These are phyloP conservation scores for Cryphonectria nitschkei DNA, from an alignment of 2,329 filamentous ascomycete species.

Conservation along the genomic window DNA sequence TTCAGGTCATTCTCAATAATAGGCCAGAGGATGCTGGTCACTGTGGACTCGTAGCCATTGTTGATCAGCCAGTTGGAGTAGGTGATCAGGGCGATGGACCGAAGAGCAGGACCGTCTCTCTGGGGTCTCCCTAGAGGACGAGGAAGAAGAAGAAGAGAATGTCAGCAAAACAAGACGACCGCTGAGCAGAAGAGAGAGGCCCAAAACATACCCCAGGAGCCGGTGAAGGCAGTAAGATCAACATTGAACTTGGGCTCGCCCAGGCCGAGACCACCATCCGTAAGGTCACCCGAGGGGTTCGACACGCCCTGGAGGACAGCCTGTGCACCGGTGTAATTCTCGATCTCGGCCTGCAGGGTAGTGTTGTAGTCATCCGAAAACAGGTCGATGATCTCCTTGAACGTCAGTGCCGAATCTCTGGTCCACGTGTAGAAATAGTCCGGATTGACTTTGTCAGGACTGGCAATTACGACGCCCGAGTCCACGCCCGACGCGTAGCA, in stretches of 20 bases:
- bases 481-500: conserved; percentile 51
- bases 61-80: conserved; percentile 74
- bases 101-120: conserved; percentile 76
- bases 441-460: conserved; percentile 56
- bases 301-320: conserved; percentile 67
- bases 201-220: conserved; percentile 59
- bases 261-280: conserved; percentile 54
- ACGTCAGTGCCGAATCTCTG: conserved; percentile 70
- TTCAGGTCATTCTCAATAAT: conserved; percentile 75
- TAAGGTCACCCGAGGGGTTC: conserved; percentile 68
- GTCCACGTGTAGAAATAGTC: conserved; percentile 81
- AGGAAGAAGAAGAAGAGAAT: neutral
- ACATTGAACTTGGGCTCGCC: conserved; percentile 77
- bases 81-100: conserved; percentile 72
- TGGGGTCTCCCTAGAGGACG: conserved; percentile 67
- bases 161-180: conserved; percentile 9
- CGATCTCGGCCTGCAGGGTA: conserved; percentile 61
- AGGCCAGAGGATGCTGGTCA: conserved; percentile 67
- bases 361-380: conserved; percentile 63
- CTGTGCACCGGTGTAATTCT: conserved; percentile 71
- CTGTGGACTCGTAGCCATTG: conserved; percentile 65
- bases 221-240: conserved; percentile 66
- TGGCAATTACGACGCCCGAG: conserved; percentile 60
- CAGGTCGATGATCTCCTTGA: conserved; percentile 70
- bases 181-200: neutral